A percentile compares a stretch with the other conserved stretches of the same genome.
Conservation (phyloP, 306 rosid genomes). For the Astragalus membranaceus region DNA sequence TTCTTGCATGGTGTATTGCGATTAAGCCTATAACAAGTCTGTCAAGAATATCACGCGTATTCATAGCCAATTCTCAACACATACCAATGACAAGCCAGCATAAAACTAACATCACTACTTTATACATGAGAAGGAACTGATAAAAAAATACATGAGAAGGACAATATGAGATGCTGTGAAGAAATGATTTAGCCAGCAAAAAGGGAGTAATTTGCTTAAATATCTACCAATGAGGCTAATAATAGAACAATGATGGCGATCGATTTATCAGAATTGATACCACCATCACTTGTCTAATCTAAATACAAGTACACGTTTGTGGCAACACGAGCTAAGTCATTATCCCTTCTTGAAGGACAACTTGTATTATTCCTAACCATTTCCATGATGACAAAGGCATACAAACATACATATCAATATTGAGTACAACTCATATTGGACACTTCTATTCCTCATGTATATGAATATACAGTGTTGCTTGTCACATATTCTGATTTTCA, state of each 20-base stretch:
- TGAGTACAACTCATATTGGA: constrained; percentile 24
- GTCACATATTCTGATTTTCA: constrained; percentile 22
- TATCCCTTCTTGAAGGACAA: constrained; percentile 26
- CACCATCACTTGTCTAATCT: constrained; percentile 21
- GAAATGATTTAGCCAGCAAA: neutral
- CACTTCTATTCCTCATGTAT: constrained; percentile 6
- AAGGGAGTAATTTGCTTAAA: neutral
- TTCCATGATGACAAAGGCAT: constrained; percentile 28
- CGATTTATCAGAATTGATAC: constrained; percentile 13
- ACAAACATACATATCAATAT: constrained; percentile 1
- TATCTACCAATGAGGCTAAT: neutral
- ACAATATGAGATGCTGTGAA: neutral
- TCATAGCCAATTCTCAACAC: too few species aligned
- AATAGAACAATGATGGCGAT: constrained; percentile 33
- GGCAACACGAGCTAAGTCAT: constrained; percentile 28
- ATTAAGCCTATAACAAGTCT: too few species aligned
- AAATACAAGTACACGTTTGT: constrained; percentile 18
- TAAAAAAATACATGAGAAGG: too few species aligned
- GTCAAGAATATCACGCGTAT: too few species aligned
- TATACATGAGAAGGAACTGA: too few species aligned
- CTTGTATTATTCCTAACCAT: neutral
- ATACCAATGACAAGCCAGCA: too few species aligned
- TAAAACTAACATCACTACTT: too few species aligned
- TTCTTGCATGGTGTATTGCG: too few species aligned
- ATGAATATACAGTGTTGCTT: neutral